Base-by-base conservation (phyloP, 805 yeast genomes). In the Priceomyces fermenticarens region DNA sequence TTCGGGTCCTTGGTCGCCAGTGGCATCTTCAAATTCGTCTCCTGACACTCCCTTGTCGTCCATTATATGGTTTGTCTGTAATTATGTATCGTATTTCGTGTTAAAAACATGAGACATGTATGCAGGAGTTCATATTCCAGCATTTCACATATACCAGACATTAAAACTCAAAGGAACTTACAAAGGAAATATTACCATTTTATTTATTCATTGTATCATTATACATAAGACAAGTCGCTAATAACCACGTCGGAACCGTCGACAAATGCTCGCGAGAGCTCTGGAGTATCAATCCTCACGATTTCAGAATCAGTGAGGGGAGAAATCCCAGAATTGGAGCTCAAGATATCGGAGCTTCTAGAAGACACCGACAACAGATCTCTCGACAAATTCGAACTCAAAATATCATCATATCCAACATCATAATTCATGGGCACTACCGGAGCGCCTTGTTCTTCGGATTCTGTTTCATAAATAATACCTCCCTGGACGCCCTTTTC, bases 401-500 rank as follows among this genome's bases (percentile, higher is more conserved):
- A 42, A 33, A 58, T 50, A 36, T 57, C 63, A 27, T 45, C 45
- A 12, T 47, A 46, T 8, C 53, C 47, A 7, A 54, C 42, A 15
- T 15, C 30, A 12, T 33, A 35, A 2, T 42, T 26, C 11, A 30
- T 17, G 8, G 29, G n/a, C 11, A 30, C 27, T 30, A 23, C 11
- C 14, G 43, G 34, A 26, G 26, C 4, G 11, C 15, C 7, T 3
- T 8, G 3, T 30, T 23, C 27, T 13, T 30, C 38, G 5, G 26
- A 8, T 25, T 31, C 29, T 32, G n/a, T 46, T n/a, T 72, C 65
- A 47, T 62, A 59, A 13, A 84, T 79, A 16, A 72, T 60, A 2
- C 89, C 90, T 9, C 75, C 69, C 2, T 74, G 57, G 5, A 85
- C 77, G 16, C 78, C 84, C 44, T 77, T 68, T 33, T 85, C 93